Evolutionary conservation across 2,329 filamentous ascomycete genomes (phyloP).

Genomic region (Paramyrothecium roridum): DNA sequence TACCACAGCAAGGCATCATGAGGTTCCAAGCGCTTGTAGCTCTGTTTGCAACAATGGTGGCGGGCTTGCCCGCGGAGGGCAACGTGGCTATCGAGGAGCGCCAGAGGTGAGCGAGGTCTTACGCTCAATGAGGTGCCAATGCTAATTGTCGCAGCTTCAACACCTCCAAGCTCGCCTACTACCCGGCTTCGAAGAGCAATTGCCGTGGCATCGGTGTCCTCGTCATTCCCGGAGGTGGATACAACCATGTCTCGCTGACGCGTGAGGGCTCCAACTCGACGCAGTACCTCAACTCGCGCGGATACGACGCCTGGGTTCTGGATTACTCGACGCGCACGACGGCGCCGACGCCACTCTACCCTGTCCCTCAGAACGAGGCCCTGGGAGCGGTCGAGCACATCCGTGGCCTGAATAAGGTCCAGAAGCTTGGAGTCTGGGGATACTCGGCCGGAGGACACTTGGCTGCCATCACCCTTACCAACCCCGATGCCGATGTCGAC

Average conservation of each 20-base stretch:
- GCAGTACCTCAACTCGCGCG: slow-evolving; percentile 8
- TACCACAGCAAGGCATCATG: too few relatives aligned
- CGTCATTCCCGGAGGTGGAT: slow-evolving; percentile 13
- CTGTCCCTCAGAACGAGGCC: slow-evolving; percentile 11
- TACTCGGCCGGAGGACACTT: slow-evolving; percentile 19
- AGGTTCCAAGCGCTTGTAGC: too few relatives aligned
- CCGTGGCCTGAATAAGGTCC: slow-evolving; percentile 8
- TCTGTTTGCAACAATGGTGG: too few relatives aligned
- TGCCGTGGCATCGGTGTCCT: slow-evolving; percentile 10
- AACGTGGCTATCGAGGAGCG: too few relatives aligned
- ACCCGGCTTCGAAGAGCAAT: slow-evolving; percentile 4
- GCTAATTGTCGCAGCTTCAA: background rate
- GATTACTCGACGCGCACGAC: slow-evolving; percentile 11
- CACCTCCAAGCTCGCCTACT: slow-evolving; percentile 2
- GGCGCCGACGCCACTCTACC: slow-evolving; percentile 12
- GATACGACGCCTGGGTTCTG: slow-evolving; percentile 16
- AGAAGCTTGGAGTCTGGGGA: slow-evolving; percentile 18
- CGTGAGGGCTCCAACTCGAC: slow-evolving; percentile 11
- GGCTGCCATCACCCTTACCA: slow-evolving; percentile 13
- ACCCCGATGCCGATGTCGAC: slow-evolving; percentile 12
- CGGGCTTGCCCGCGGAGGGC: too few relatives aligned
- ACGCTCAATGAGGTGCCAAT: too few relatives aligned
- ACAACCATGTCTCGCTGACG: slow-evolving; percentile 8
- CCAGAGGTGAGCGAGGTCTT: too few relatives aligned
- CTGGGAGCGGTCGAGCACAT: slow-evolving; percentile 12